Evolutionary conservation across 768 basidiomycete genomes (phyloP), one percentile per base, ranked within the genome.

Genomic region (Vararia minispora): DNA sequence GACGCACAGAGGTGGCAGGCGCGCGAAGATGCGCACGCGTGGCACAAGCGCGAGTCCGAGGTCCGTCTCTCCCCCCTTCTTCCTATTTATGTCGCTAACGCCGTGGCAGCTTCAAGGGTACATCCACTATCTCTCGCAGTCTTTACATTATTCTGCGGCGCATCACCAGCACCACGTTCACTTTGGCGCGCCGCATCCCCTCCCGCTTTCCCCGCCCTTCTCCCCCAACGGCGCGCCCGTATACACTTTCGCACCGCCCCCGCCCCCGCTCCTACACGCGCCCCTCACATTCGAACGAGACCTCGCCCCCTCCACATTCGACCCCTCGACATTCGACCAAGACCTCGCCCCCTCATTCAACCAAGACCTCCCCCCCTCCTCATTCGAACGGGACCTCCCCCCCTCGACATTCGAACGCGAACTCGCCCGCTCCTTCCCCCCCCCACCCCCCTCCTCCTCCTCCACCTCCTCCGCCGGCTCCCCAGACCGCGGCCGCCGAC

Each of bases 91-190:
- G n/a, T 10, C 35, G 11, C 36, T 6, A 4, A 9, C 22, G 22
- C 34, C 17, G 16, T 18, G 2, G 26, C 26, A 43, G 42, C 17
- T 43, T 28, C 25, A 32, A 6, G 23, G 14, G 30, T 43, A 39
- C 26, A 39, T 42, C 20, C 41, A 39, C 23, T 38, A 39, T 31
- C 37, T 35, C 21, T 16, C 33, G 14, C 47, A 39, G 4, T 21
- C 20, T 13, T 18, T 37, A 13, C 36, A 33, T 3, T 25, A 33
- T 22, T 36, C 38, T 12, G 26, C 29, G 14, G 32, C 34, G n/a
- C n/a, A n/a, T n/a, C n/a, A n/a, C n/a, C n/a, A n/a, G n/a, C n/a
- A n/a, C n/a, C n/a, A n/a, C n/a, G n/a, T n/a, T n/a, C n/a, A n/a
- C n/a, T n/a, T n/a, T n/a, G n/a, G n/a, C n/a, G n/a, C n/a, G n/a